Evolutionary conservation across 2,329 filamentous ascomycete species (phyloP).

Genomic region (Emydomyces testavorans): DNA sequence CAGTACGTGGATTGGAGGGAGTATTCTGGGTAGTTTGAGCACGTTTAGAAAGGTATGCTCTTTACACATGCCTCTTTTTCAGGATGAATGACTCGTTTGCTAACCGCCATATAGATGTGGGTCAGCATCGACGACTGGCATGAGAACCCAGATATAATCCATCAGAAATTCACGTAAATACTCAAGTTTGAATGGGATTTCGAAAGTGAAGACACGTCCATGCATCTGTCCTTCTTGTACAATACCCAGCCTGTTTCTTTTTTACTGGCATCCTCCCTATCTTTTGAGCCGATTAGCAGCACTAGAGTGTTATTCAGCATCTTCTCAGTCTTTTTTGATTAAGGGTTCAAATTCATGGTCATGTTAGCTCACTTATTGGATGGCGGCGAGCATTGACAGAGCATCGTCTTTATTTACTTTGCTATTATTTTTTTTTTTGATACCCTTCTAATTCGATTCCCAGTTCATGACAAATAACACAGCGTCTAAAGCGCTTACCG

Average conservation of each 20-base stretch:
- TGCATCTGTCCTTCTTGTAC: constrained; percentile 2
- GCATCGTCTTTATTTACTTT: no score
- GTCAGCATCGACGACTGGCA: constrained; percentile 99
- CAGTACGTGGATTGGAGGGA: constrained; percentile 97
- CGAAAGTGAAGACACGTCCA: background rate
- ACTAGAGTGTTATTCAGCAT: no score
- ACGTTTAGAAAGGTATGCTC: constrained; percentile 85
- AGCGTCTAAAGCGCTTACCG: no score
- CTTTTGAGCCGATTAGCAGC: background rate
- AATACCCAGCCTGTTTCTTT: constrained; percentile 1
- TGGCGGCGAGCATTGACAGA: no score
- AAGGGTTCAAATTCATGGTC: no score
- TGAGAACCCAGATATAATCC: constrained; percentile 97
- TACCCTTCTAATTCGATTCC: no score
- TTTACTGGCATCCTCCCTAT: background rate
- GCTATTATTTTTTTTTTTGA: no score
- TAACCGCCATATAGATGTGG: constrained; percentile 65
- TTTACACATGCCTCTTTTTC: background rate
- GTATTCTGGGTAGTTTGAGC: constrained; percentile 89
- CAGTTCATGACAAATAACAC: no score
- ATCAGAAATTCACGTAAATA: constrained; percentile 79
- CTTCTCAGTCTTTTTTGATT: no score
- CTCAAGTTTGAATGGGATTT: background rate
- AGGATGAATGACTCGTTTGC: background rate
- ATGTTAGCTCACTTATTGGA: no score